Conservation (phyloP, 2,329 filamentous ascomycete genomes). For the Fusarium falciforme region DNA sequence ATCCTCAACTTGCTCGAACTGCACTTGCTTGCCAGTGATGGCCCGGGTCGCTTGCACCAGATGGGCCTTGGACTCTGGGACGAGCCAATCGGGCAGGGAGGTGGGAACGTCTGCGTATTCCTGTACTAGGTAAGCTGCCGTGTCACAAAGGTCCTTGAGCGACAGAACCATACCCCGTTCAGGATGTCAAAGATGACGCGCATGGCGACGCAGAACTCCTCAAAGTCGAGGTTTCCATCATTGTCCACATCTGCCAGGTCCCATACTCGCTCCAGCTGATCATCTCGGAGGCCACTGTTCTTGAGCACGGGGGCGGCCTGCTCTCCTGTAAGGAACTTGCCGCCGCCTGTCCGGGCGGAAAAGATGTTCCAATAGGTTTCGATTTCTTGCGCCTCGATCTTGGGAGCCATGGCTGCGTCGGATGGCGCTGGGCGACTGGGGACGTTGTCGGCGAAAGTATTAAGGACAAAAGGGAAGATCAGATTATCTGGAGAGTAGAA, state of each 20-base stretch:
- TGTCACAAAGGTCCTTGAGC: constrained; percentile 1
- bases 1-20: constrained; percentile 87
- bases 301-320: constrained; percentile 72
- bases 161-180: constrained; percentile 75
- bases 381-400: constrained; percentile 71
- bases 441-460: constrained; percentile 2
- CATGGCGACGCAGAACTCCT: constrained; percentile 99
- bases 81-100: constrained; percentile 91
- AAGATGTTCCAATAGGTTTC: constrained; percentile 77
- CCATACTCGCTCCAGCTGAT: constrained; percentile 96
- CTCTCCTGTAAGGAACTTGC: constrained; percentile 70
- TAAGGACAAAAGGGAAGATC: not conserved
- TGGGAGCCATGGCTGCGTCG: constrained; percentile 63
- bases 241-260: constrained; percentile 97
- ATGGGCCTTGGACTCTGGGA: constrained; percentile 94
- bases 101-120: constrained; percentile 91
- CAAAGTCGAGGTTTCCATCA: constrained; percentile 97
- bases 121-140: constrained; percentile 56
- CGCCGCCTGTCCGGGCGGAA: constrained; percentile 67
- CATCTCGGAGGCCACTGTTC: constrained; percentile 71
- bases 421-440: constrained; percentile 11
- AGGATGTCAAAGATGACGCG: constrained; percentile 96
- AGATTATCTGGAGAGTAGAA: not conserved
- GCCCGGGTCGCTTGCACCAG: constrained; percentile 86
- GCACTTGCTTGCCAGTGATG: constrained; percentile 80